A percentile compares a stretch with the other conserved stretches of the same genome.
phyloP scores from a whole-genome alignment of 257 asterid species.

The Cruciata laevipes region DNA sequence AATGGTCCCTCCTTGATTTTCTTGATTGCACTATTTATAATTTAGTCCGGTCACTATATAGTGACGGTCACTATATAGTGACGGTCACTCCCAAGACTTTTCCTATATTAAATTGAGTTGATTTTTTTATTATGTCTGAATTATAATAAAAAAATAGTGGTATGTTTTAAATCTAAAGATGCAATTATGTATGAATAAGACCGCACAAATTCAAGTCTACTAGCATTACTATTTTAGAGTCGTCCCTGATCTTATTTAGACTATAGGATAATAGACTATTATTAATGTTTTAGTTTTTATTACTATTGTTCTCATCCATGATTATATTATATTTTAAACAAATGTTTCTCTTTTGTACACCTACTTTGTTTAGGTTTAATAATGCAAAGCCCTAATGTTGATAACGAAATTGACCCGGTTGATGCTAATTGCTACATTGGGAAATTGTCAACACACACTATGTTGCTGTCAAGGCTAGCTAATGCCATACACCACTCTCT shows the following conservation, averaged over 20 bases:
- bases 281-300: no score
- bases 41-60: no score
- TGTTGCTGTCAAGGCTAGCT: neutral
- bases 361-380: no score
- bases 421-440: neutral
- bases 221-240: neutral
- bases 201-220: neutral
- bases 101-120: neutral
- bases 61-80: no score
- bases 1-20: no score
- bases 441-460: neutral
- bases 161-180: neutral
- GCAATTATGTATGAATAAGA: neutral
- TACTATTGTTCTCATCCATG: neutral
- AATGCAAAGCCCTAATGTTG: neutral
- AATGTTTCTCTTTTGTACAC: no score
- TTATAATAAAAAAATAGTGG: neutral
- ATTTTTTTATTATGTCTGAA: no score
- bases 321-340: no score
- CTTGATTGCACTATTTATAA: no score
- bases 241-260: neutral
- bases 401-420: conserved; percentile 4
- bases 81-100: no score
- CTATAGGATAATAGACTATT: neutral
- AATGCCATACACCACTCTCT: no score